Evolutionary conservation across 1,284 basidiomycete species (phyloP).

Genomic region (Schizophyllum commune): DNA sequence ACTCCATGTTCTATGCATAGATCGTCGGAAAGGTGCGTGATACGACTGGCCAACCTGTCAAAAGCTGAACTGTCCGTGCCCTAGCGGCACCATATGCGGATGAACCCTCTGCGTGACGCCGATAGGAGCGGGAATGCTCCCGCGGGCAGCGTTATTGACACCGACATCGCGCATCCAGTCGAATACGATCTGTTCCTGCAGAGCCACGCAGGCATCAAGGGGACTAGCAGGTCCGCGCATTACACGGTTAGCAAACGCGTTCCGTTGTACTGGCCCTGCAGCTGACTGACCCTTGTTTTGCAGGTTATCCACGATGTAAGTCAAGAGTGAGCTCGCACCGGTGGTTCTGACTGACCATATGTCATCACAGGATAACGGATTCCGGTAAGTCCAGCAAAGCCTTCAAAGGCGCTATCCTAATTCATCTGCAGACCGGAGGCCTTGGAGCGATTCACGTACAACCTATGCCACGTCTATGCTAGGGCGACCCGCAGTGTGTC

Average conservation of each 20-base stretch:
- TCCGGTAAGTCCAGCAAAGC: too few species aligned
- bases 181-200: constrained; percentile 46
- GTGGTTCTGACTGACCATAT: too few species aligned
- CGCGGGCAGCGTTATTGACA: constrained; percentile 38
- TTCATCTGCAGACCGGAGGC: constrained; percentile 28
- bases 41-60: too few species aligned
- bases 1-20: too few species aligned
- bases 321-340: too few species aligned
- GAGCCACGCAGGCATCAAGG: constrained; percentile 23
- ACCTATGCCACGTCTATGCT: constrained; percentile 48
- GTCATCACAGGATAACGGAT: too few species aligned
- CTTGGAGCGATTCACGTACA: constrained; percentile 40
- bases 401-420: background rate
- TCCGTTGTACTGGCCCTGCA: background rate
- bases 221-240: constrained; percentile 39
- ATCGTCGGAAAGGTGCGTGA: constrained; percentile 46
- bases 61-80: constrained; percentile 43
- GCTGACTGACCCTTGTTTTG: constrained; percentile 15
- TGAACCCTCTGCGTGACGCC: background rate
- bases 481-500: constrained; percentile 51
- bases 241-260: constrained; percentile 24
- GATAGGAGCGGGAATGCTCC: constrained; percentile 24
- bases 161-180: constrained; percentile 35
- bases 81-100: constrained; percentile 26
- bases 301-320: background rate